phyloP scores from a whole-genome alignment of 148 eudicot species.

The Rhododendron griersonianum region DNA sequence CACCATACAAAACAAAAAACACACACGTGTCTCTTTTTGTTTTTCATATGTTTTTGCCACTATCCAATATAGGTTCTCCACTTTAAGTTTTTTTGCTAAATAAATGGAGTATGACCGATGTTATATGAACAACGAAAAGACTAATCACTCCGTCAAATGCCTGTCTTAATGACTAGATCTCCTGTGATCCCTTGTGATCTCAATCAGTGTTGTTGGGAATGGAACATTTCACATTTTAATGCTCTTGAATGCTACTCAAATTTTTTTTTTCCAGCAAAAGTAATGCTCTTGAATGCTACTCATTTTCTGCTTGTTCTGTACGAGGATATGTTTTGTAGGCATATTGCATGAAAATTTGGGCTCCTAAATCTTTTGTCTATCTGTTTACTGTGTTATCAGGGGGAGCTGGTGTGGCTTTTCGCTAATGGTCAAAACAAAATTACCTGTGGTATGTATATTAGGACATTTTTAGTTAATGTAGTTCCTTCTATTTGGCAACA shows the following conservation, averaged over 20 bases:
- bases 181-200: background rate
- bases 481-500: background rate
- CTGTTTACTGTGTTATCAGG: background rate
- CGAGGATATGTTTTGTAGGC: background rate
- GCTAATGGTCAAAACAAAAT: background rate
- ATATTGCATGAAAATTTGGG: background rate
- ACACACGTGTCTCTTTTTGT: background rate
- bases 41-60: background rate
- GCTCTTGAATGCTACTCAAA: background rate
- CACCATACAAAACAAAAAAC: background rate
- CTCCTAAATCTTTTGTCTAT: background rate
- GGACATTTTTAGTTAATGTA: background rate
- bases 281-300: background rate
- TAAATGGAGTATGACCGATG: background rate
- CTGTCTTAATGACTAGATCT: background rate
- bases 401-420: background rate
- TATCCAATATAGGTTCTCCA: background rate
- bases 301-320: background rate
- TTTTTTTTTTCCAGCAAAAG: no score
- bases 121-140: background rate
- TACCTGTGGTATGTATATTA: background rate
- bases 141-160: background rate
- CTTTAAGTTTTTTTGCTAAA: background rate
- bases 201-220: background rate
- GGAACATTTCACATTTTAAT: background rate